These are phyloP conservation scores for Cutaneotrichosporon cavernicola DNA, from an alignment of 1,284 basidiomycete species.

Conservation along the genomic window DNA sequence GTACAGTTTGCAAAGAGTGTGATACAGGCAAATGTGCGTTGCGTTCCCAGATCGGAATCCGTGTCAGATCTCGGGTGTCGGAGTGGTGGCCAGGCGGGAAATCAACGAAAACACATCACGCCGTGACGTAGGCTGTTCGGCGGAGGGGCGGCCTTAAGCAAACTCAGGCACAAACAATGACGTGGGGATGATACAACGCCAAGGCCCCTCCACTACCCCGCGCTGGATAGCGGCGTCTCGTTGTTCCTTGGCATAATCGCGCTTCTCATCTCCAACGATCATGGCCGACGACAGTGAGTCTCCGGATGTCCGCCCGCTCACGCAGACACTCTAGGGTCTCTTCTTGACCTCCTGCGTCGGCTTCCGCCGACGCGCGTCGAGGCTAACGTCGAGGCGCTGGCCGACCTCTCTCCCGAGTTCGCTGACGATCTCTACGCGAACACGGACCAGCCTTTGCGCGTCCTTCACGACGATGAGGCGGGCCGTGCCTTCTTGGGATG, in stretches of 20 bases:
- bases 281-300: constrained; percentile 28
- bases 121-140: neutral
- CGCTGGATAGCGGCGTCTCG: neutral
- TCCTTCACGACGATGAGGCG: constrained; percentile 68
- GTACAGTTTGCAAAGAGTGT: neutral
- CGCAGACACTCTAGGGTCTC: constrained; percentile 63
- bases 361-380: constrained; percentile 89
- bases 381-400: constrained; percentile 79
- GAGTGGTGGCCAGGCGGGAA: neutral
- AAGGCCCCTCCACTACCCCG: too few species aligned
- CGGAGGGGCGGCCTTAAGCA: neutral
- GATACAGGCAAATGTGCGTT: neutral
- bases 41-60: neutral
- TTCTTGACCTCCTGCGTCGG: constrained; percentile 93
- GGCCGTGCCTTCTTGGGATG: constrained; percentile 90
- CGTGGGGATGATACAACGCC: neutral
- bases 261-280: neutral
- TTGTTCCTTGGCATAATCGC: neutral
- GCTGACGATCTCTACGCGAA: constrained; percentile 92
- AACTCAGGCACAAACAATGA: neutral
- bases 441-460: constrained; percentile 89
- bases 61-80: neutral
- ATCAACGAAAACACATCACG: neutral
- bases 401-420: constrained; percentile 84
- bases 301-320: neutral